Conservation (phyloP, 2,329 filamentous ascomycete genomes). For the Bipolaris cookei region DNA sequence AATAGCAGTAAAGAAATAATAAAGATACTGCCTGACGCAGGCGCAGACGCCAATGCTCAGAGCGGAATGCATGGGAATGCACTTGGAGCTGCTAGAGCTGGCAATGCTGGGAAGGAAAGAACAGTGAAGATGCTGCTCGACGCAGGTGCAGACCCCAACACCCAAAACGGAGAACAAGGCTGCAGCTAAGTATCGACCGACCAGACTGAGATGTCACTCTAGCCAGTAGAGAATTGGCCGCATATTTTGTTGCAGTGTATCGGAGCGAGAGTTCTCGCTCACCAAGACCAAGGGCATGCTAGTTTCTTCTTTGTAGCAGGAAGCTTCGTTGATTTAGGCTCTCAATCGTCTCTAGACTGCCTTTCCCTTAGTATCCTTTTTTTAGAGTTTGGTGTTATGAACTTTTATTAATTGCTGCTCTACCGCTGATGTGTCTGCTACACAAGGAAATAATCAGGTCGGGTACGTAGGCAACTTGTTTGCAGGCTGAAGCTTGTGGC, state of each 20-base stretch:
- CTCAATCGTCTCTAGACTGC: neutral
- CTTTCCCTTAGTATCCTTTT: neutral
- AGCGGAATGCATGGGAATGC: neutral
- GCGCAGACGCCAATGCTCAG: neutral
- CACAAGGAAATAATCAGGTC: too few species aligned
- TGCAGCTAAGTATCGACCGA: neutral
- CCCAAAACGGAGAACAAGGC: neutral
- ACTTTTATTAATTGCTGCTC: too few species aligned
- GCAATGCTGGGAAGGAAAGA: neutral
- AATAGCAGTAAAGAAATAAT: neutral
- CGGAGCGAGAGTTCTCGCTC: neutral
- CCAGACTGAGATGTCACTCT: neutral
- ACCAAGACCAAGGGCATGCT: neutral
- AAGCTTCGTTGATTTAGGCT: neutral
- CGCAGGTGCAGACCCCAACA: neutral
- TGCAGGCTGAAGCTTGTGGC: too few species aligned
- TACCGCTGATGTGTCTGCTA: too few species aligned
- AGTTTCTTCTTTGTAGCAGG: neutral
- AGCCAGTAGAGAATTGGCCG: neutral
- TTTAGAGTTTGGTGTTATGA: too few species aligned
- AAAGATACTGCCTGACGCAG: neutral
- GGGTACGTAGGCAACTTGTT: too few species aligned
- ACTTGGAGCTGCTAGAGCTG: neutral
- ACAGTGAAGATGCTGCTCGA: neutral
- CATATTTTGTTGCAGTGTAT: neutral